phyloP scores from a whole-genome alignment of 2,329 filamentous ascomycete genomes.

The Boeremia exigua region DNA sequence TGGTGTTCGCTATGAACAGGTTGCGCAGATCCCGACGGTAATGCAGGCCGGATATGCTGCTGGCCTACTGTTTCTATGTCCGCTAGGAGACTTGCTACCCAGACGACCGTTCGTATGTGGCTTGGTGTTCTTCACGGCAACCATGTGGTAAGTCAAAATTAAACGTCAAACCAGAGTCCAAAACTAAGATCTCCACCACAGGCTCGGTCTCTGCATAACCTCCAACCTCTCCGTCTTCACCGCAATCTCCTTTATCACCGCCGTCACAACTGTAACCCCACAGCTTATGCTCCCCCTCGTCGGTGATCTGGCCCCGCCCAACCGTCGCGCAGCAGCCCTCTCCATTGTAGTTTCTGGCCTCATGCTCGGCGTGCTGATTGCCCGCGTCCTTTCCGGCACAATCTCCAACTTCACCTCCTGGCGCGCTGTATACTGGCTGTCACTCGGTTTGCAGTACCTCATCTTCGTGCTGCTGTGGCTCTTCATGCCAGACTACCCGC shows the following conservation, averaged over 20 bases:
- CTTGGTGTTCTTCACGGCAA: constrained; percentile 71
- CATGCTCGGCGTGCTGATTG: constrained; percentile 76
- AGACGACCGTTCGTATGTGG: constrained; percentile 72
- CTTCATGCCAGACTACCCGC: constrained; percentile 82
- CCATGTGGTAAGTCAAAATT: constrained; percentile 61
- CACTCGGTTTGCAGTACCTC: constrained; percentile 72
- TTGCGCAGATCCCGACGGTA: constrained; percentile 73
- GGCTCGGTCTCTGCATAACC: constrained; percentile 73
- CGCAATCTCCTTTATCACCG: constrained; percentile 73
- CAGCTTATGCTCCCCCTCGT: constrained; percentile 78
- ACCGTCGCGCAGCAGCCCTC: constrained; percentile 71
- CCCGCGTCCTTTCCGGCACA: constrained; percentile 76
- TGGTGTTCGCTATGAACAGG: constrained; percentile 70
- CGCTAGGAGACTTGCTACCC: constrained; percentile 72
- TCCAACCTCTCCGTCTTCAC: constrained; percentile 68
- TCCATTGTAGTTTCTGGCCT: constrained; percentile 78
- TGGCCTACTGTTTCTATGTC: constrained; percentile 76
- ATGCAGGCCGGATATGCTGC: constrained; percentile 81
- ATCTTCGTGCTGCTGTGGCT: constrained; percentile 70
- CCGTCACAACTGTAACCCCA: constrained; percentile 81
- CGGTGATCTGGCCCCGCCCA: constrained; percentile 74
- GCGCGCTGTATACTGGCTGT: constrained; percentile 81
- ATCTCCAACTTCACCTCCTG: constrained; percentile 76
- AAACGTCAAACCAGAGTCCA: background rate
- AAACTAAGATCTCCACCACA: background rate